Base-by-base conservation (phyloP, 192 early-diverging fungal genomes). In the Backusella morwellensis region DNA sequence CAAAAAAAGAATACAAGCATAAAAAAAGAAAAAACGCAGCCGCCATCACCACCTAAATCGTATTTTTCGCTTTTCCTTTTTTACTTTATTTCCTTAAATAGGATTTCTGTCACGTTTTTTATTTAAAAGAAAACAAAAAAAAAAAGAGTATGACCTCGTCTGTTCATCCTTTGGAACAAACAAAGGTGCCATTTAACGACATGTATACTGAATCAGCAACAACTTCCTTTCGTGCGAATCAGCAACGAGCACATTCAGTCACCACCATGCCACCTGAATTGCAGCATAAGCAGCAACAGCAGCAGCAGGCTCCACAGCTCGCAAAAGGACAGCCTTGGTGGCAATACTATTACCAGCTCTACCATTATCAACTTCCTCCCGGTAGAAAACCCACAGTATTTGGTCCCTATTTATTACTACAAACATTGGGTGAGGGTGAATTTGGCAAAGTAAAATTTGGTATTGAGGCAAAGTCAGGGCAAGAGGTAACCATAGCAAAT, bases 401-500 rank as follows among this genome's bases (percentile, higher is more conserved):
- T 82, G 94, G 97, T 6, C 95, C 96, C 72, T 99, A 99, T 86
- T 80, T 96, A 17, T 89, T 99, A 75, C 88, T 96, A 67, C 97
- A 99, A 85, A 98, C 97, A 29, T 89, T 99, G 12, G 97, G 97
- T 71, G 97, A 98, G 85, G 97, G 97, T 68, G 97, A 99, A 87
- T 98, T 98, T 86, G 97, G 95, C 73, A 97, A 99, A 84, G 97
- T 98, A 75, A 99, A 99, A 85, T 88, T 98, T 15, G 96, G 94
- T 3, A 90, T 94, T 78, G 95, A 99, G 78, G 86, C 87, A 52
- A 89, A 92, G 35, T 85, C 91, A 35, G 87, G 88, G 26, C 87
- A 91, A 77, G 93, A 94, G 86, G 88, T 88, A 83, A 81, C 21
- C 75, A 63, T 6, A 68, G n/a, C 26, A 74, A 42, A 42, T 4